Evolutionary conservation across 2,329 filamentous ascomycete genomes (phyloP).

Genomic region (Ramichloridium luteum): DNA sequence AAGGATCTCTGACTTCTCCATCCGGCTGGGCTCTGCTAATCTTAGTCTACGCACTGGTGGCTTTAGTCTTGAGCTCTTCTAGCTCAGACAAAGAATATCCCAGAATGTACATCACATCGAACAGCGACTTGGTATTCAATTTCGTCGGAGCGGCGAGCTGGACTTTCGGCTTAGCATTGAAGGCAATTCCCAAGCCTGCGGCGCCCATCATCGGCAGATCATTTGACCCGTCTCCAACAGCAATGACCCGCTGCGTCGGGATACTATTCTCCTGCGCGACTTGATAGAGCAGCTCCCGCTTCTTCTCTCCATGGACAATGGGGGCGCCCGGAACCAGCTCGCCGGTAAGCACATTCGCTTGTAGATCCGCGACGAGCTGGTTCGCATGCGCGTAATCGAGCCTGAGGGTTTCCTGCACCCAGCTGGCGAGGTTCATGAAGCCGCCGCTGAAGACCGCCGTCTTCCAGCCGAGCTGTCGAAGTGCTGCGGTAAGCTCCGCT

Average conservation of each 20-base stretch:
- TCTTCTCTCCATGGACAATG: conserved; percentile 66
- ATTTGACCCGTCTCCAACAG: conserved; percentile 72
- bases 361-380: conserved; percentile 54
- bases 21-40: too few relatives aligned
- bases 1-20: too few relatives aligned
- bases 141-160: conserved; percentile 64
- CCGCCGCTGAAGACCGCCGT: conserved; percentile 87
- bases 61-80: conserved; percentile 5
- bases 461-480: conserved; percentile 71
- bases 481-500: conserved; percentile 55
- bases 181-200: conserved; percentile 67
- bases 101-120: conserved; percentile 63
- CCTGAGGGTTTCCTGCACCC: conserved; percentile 68
- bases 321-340: conserved; percentile 55
- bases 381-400: conserved; percentile 87
- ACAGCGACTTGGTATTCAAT: conserved; percentile 56
- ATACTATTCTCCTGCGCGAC: conserved; percentile 59
- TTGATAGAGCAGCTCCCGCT: conserved; percentile 56
- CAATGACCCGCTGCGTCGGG: conserved; percentile 53
- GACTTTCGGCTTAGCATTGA: conserved; percentile 73
- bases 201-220: conserved; percentile 68
- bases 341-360: conserved; percentile 49
- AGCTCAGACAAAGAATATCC: conserved; percentile 33
- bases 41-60: too few relatives aligned
- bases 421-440: conserved; percentile 77